Evolutionary conservation across 345 rosid genomes (phyloP).

Genomic region (Brassica carinata): DNA sequence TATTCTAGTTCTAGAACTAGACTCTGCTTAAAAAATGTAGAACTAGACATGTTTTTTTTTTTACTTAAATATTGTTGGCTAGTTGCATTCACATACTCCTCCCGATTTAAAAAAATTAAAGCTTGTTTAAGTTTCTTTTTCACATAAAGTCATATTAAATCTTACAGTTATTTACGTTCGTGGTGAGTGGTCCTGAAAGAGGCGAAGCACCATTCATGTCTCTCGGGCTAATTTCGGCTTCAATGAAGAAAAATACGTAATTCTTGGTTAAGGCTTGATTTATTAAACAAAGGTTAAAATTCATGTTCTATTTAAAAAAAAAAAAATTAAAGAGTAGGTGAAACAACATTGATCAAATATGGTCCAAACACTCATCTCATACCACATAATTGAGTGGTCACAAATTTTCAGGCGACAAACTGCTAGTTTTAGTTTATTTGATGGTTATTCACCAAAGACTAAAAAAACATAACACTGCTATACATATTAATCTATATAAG

Average conservation of each 20-base stretch:
- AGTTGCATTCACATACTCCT: conserved; percentile 16
- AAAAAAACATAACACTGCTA: background rate
- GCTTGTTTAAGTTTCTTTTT: background rate
- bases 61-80: too few relatives aligned
- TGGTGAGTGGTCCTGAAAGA: conserved; percentile 40
- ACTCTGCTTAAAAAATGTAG: background rate
- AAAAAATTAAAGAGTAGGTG: conserved; percentile 17
- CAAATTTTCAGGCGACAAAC: conserved; percentile 34
- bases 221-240: conserved; percentile 27
- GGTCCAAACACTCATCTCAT: conserved; percentile 39
- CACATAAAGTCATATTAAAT: conserved; percentile 38
- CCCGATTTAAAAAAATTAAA: background rate
- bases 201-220: conserved; percentile 43
- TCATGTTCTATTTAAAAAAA: background rate
- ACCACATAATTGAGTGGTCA: conserved; percentile 35
- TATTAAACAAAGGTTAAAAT: conserved; percentile 20
- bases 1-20: too few relatives aligned
- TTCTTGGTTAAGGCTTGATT: background rate
- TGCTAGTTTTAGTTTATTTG: conserved; percentile 3
- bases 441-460: background rate
- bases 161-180: conserved; percentile 39
- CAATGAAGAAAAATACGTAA: conserved; percentile 16
- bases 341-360: conserved; percentile 34
- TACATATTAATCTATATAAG: background rate
- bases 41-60: conserved; percentile 21